Evolutionary conservation across 1,284 basidiomycete genomes (phyloP).

Genomic region (Fomes fomentarius): DNA sequence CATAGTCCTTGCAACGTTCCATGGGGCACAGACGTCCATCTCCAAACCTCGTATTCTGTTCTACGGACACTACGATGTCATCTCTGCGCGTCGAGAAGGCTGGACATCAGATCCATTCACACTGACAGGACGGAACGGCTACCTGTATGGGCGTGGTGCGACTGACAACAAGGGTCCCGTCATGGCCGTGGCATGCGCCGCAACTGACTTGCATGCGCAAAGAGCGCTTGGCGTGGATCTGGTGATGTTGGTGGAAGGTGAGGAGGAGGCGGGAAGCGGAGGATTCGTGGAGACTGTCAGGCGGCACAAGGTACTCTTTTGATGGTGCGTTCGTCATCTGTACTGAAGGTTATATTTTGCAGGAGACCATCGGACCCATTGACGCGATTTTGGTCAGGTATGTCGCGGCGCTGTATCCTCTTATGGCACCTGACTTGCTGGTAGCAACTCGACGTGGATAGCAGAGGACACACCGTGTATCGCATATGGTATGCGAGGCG

Average conservation of each 20-base stretch:
- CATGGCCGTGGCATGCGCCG: constrained; percentile 89
- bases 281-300: constrained; percentile 83
- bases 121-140: constrained; percentile 86
- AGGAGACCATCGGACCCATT: constrained; percentile 81
- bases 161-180: constrained; percentile 95
- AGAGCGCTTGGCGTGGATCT: constrained; percentile 85
- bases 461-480: constrained; percentile 94
- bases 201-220: constrained; percentile 74
- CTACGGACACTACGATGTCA: constrained; percentile 96
- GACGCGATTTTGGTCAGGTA: constrained; percentile 88
- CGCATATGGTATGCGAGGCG: constrained; percentile 93
- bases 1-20: constrained; percentile 85
- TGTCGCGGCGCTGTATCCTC: not conserved
- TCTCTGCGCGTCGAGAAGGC: constrained; percentile 71
- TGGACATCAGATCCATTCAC: constrained; percentile 91
- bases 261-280: constrained; percentile 91
- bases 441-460: constrained; percentile 96
- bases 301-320: constrained; percentile 71
- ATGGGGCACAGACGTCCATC: constrained; percentile 59
- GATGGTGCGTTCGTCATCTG: not conserved
- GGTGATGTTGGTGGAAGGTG: constrained; percentile 92
- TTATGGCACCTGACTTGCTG: not conserved
- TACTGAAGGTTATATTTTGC: not conserved
- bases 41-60: constrained; percentile 79
- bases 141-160: constrained; percentile 92